Percentiles rank a stretch among this genome's conserved stretches.
Conservation (phyloP, 2,329 filamentous ascomycete genomes). For the Xylaria sp. region DNA sequence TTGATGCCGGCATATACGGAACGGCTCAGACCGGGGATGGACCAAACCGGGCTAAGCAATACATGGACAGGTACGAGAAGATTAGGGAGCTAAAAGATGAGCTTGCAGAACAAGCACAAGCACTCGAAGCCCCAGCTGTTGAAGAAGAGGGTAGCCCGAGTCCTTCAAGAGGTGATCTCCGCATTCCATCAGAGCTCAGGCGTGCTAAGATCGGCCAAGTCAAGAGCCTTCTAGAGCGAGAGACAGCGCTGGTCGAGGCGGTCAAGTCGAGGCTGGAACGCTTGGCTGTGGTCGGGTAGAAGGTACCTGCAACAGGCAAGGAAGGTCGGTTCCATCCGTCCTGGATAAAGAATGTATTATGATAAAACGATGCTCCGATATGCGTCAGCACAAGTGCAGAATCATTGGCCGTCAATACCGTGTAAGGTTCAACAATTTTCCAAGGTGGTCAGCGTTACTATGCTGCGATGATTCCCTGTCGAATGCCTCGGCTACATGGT, state of each 20-base stretch:
- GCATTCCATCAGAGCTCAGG: constrained; percentile 69
- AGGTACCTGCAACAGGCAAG: constrained; percentile 29
- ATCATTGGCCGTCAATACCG: constrained; percentile 7
- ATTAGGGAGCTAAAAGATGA: constrained; percentile 64
- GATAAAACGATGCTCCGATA: constrained; percentile 28
- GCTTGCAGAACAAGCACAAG: constrained; percentile 62
- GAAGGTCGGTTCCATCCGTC: constrained; percentile 24
- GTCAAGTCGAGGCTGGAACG: constrained; percentile 70
- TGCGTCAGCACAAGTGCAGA: constrained; percentile 25
- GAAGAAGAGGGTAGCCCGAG: constrained; percentile 45
- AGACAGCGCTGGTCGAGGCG: constrained; percentile 74
- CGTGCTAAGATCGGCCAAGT: constrained; percentile 72
- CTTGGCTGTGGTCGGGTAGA: constrained; percentile 54
- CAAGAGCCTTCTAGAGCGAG: constrained; percentile 70
- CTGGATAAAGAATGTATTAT: constrained; percentile 37
- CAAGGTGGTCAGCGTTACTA: constrained; percentile 25
- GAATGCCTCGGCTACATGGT: constrained; percentile 7
- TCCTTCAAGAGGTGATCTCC: constrained; percentile 55
- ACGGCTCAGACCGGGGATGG: constrained; percentile 47
- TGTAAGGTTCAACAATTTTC: constrained; percentile 15
- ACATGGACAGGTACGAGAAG: constrained; percentile 67
- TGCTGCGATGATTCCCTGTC: constrained; percentile 4
- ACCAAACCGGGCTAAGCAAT: constrained; percentile 57
- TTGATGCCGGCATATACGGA: constrained; percentile 56
- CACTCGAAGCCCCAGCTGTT: constrained; percentile 48